These are phyloP conservation scores for Lachancea cidri DNA, from an alignment of 805 yeast genomes.

Conservation along the genomic window DNA sequence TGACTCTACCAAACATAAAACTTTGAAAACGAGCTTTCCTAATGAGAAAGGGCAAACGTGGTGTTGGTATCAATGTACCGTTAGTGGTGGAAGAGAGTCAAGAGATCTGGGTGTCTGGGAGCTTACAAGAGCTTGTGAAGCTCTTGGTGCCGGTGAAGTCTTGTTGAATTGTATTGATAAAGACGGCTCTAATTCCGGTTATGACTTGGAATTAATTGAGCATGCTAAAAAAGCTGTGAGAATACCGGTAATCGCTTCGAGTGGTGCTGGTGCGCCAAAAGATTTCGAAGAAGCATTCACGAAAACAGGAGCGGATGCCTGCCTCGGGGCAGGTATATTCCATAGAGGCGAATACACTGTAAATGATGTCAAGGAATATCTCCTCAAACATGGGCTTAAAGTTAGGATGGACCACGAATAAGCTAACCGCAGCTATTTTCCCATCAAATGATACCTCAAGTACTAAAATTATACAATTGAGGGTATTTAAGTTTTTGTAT, in stretches of 20 bases:
- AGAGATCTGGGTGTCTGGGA: conserved; percentile 90
- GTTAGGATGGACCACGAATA: conserved; percentile 57
- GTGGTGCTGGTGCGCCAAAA: conserved; percentile 93
- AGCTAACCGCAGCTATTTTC: neutral
- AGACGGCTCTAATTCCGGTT: conserved; percentile 95
- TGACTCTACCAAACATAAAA: conserved; percentile 51
- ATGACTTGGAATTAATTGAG: conserved; percentile 75
- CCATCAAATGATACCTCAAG: neutral
- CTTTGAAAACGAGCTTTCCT: conserved; percentile 55
- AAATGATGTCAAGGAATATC: conserved; percentile 67
- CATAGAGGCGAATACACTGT: conserved; percentile 93
- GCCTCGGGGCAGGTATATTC: conserved; percentile 98
- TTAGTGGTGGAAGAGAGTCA: conserved; percentile 92
- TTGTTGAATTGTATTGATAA: conserved; percentile 91
- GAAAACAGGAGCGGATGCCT: conserved; percentile 86
- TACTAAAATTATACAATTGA: neutral
- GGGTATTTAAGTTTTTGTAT: neutral
- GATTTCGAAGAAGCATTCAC: conserved; percentile 87
- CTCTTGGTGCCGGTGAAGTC: conserved; percentile 94
- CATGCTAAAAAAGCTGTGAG: conserved; percentile 71
- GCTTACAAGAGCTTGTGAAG: conserved; percentile 82
- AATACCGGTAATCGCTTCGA: conserved; percentile 94
- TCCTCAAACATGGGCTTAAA: conserved; percentile 54
- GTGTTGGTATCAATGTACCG: conserved; percentile 93
- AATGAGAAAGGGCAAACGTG: conserved; percentile 89